A percentile compares a stretch with the other conserved stretches of the same genome.
Evolutionary conservation across 345 rosid genomes (phyloP).

Genomic region (Bruguiera sexangula): DNA sequence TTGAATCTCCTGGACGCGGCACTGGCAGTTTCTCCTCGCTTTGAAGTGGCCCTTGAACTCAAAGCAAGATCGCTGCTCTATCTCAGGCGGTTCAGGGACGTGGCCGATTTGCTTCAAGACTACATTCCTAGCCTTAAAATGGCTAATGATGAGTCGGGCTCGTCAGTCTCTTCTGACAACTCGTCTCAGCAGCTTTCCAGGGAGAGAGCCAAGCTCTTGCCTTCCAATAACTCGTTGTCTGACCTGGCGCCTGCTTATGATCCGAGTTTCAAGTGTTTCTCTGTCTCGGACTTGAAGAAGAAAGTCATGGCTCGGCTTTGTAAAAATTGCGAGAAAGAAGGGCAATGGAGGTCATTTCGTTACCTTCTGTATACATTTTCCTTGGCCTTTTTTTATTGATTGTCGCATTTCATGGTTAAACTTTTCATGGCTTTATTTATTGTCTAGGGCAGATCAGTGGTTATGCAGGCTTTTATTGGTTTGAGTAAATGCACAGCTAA

Average conservation of each 20-base stretch:
- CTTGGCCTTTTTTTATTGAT: neutral
- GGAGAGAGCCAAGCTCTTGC: constrained; percentile 54
- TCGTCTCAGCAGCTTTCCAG: constrained; percentile 44
- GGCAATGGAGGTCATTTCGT: constrained; percentile 78
- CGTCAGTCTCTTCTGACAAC: constrained; percentile 42
- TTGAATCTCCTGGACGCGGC: constrained; percentile 75
- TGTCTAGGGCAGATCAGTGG: constrained; percentile 10
- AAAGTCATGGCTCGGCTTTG: constrained; percentile 80
- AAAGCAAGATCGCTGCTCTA: constrained; percentile 71
- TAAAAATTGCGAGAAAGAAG: constrained; percentile 70
- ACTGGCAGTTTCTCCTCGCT: constrained; percentile 63
- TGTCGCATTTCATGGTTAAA: neutral
- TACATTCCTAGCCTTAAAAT: constrained; percentile 76
- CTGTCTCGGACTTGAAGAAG: constrained; percentile 75
- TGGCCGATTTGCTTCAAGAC: constrained; percentile 81
- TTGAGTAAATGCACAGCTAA: constrained; percentile 18
- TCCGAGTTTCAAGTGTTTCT: constrained; percentile 74
- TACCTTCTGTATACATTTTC: neutral
- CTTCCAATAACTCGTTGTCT: constrained; percentile 33
- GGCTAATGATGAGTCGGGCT: constrained; percentile 50
- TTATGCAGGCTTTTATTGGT: constrained; percentile 10
- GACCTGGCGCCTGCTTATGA: constrained; percentile 36
- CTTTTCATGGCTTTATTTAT: constrained; percentile 17
- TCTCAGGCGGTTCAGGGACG: constrained; percentile 65
- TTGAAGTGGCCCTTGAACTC: constrained; percentile 70